Evolutionary conservation across 805 yeast species (phyloP).

Genomic region (Candida morakotiae): DNA sequence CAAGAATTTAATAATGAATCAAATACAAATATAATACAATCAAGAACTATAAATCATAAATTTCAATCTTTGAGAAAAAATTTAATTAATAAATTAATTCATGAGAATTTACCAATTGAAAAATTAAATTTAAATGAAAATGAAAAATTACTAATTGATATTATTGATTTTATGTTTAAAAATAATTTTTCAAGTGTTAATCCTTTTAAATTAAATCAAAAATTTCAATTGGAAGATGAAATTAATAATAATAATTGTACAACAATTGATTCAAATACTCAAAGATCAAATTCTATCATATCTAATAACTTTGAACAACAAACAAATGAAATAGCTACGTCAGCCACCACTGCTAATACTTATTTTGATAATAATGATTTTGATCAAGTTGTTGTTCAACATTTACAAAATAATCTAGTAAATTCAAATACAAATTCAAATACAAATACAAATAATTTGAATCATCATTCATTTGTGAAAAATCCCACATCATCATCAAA

Average conservation of each 20-base stretch:
- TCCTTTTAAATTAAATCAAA: constrained; percentile 1
- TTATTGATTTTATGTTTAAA: constrained; percentile 7
- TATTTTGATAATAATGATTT: constrained; percentile 2
- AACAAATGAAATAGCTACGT: too few relatives aligned
- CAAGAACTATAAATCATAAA: constrained; percentile 22
- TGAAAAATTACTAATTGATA: constrained; percentile 14
- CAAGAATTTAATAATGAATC: constrained; percentile 16
- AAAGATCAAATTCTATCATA: too few relatives aligned
- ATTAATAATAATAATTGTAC: too few relatives aligned
- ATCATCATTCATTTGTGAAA: constrained; percentile 1
- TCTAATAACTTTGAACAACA: too few relatives aligned
- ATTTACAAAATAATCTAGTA: constrained; percentile 2
- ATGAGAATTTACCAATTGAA: constrained; percentile 5
- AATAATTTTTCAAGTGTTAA: constrained; percentile 3
- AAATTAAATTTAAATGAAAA: constrained; percentile 17
- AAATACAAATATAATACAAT: constrained; percentile 18
- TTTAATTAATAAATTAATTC: constrained; percentile 13
- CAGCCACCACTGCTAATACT: not conserved
- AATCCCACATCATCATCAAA: not conserved
- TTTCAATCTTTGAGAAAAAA: constrained; percentile 18
- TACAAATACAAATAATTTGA: too few relatives aligned
- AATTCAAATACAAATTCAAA: not conserved
- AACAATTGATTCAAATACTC: too few relatives aligned
- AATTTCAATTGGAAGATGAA: too few relatives aligned
- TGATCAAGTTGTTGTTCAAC: constrained; percentile 5